These are phyloP conservation scores for Leersia perrieri DNA, from an alignment of 176 grass and related monocot species.

Conservation along the genomic window DNA sequence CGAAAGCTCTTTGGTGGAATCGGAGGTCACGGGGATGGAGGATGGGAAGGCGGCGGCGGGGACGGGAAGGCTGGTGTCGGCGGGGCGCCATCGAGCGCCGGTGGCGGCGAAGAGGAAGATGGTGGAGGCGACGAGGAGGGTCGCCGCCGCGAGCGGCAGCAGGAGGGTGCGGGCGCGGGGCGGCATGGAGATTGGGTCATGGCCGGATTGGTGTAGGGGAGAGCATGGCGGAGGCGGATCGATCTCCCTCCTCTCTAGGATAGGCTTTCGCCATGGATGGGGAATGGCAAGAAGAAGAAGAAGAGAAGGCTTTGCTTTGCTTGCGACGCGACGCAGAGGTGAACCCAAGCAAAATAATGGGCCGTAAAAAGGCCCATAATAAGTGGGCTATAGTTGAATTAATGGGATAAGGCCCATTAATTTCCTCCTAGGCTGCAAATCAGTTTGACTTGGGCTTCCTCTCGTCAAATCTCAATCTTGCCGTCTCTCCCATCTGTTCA, in stretches of 20 bases:
- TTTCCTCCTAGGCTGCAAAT: background rate
- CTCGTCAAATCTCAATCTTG: too few relatives aligned
- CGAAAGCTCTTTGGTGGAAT: background rate
- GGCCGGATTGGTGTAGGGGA: background rate
- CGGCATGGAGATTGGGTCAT: conserved; percentile 37
- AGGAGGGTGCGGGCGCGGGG: conserved; percentile 34
- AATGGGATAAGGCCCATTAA: background rate
- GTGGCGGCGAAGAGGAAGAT: conserved; percentile 56
- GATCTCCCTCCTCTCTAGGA: too few relatives aligned
- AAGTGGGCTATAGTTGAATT: too few relatives aligned
- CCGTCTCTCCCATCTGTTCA: too few relatives aligned
- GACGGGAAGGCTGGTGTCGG: conserved; percentile 46
- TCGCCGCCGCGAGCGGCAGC: conserved; percentile 44
- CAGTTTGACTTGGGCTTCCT: background rate
- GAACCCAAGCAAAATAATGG: too few relatives aligned
- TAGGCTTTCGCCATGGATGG: background rate
- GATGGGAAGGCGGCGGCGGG: background rate
- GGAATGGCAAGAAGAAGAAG: background rate
- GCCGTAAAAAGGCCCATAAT: too few relatives aligned
- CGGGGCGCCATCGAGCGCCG: conserved; percentile 42
- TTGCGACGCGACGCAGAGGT: background rate
- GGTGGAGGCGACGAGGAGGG: conserved; percentile 51
- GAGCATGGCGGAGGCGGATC: background rate
- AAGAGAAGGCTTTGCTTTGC: background rate
- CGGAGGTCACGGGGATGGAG: background rate